Evolutionary conservation across 2,329 filamentous ascomycete species (phyloP), one percentile per base, ranked within the genome.

Genomic region (Colletotrichum orbiculare): DNA sequence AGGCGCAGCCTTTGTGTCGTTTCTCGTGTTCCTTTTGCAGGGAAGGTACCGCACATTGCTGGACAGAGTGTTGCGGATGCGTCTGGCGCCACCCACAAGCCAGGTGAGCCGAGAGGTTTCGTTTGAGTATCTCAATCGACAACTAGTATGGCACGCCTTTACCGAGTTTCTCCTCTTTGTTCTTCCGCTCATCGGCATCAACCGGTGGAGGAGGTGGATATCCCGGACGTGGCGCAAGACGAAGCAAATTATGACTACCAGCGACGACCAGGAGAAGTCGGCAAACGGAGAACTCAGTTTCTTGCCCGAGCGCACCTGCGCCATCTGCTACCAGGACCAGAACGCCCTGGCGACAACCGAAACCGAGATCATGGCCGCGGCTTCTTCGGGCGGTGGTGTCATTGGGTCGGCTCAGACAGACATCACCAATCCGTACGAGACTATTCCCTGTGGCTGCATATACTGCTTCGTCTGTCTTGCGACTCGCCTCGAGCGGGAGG

Each of bases 71-170:
- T 82, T 99, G 59, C 87, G 92, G 64, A 90, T 99, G 77, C 90
- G 95, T 60, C 87, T 99, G 48, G 91, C 93, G 4, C 91, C 96
- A 8, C 91, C 92, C 6, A 94, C 91, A 3, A 93, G 88, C 73
- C 92, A 97, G 74, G 91, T 96, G 68, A 93, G 89, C 74, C 87
- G 95, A 38, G 94, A 98, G 77, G 94, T 99, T 34, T 97, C 93
- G 1, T 98, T 99, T 75, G 96, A 99, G 79, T 98, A 97, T 73
- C 87, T 98, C 54, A 99, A 99, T 76, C 90, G 96, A 52, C 96
- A 99, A 79, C 88, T 99, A 10, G 96, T 99, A 42, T 99, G 96
- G 96, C 96, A 99, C 78, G 96, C 96, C n/a, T 97, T 99, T 73
- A 99, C 96, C 34, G 96, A 99, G 76, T 99, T 99, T 72, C 83